Conservation (phyloP, 208 protist species). For the Crithidia fasciculata region DNA sequence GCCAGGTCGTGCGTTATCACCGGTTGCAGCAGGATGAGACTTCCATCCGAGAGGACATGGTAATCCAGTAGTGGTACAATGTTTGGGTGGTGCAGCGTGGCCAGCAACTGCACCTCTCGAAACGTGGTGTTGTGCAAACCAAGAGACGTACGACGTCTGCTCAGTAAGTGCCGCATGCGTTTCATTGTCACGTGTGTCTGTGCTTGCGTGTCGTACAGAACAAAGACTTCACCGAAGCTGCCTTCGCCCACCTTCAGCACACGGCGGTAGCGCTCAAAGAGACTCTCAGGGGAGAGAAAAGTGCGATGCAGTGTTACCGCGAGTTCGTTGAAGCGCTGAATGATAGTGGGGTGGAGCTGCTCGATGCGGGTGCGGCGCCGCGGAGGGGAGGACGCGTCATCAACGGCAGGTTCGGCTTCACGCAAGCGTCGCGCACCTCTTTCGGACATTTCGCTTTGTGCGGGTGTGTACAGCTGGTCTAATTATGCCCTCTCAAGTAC, state of each 20-base stretch:
- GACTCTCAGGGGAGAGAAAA: slow-evolving; percentile 15
- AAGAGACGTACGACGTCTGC: slow-evolving; percentile 42
- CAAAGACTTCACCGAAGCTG: slow-evolving; percentile 86
- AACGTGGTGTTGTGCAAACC: slow-evolving; percentile 81
- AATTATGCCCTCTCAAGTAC: too few relatives aligned
- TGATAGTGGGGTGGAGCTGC: slow-evolving; percentile 25
- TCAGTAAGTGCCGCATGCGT: slow-evolving; percentile 72
- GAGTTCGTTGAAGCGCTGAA: slow-evolving; percentile 23
- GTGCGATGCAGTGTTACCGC: background rate
- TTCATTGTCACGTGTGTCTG: slow-evolving; percentile 86
- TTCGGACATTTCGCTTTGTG: background rate
- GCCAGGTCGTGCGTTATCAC: slow-evolving; percentile 79
- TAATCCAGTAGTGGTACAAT: slow-evolving; percentile 71
- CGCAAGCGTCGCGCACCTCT: background rate
- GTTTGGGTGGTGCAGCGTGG: slow-evolving; percentile 76
- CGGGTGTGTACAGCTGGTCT: too few relatives aligned
- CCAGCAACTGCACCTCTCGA: slow-evolving; percentile 76
- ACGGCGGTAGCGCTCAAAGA: slow-evolving; percentile 64
- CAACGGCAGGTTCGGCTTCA: background rate
- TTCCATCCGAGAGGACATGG: slow-evolving; percentile 72
- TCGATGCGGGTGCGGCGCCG: slow-evolving; percentile 23
- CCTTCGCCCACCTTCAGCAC: slow-evolving; percentile 86
- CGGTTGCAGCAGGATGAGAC: slow-evolving; percentile 75
- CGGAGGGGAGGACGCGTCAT: slow-evolving; percentile 4
- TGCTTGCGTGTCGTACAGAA: slow-evolving; percentile 79